Evolutionary conservation across 1,139 yeast genomes (phyloP).

Genomic region (Hyphopichia fennica): DNA sequence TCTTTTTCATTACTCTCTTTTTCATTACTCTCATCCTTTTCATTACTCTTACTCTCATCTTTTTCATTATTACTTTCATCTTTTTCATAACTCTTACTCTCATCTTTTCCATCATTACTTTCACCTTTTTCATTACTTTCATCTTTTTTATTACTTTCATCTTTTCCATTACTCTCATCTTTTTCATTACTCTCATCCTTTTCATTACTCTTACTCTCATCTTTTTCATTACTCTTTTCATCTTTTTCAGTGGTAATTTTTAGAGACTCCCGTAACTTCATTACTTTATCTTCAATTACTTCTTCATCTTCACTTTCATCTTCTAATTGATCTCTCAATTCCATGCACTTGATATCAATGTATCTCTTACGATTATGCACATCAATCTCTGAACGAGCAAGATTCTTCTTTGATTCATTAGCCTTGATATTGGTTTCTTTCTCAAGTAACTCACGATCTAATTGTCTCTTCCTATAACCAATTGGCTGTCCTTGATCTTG

Average conservation of each 20-base stretch:
- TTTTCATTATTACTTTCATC: neutral
- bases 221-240: no score
- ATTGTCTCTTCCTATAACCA: slow-evolving; percentile 34
- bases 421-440: slow-evolving; percentile 13
- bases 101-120: no score
- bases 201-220: neutral
- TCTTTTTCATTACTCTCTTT: neutral
- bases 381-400: slow-evolving; percentile 5
- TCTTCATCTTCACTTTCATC: slow-evolving; percentile 40
- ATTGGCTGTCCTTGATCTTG: slow-evolving; percentile 11
- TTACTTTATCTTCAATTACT: slow-evolving; percentile 23
- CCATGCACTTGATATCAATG: slow-evolving; percentile 56
- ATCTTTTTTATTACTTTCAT: neutral
- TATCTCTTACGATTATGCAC: slow-evolving; percentile 49
- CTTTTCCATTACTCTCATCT: neutral
- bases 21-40: neutral
- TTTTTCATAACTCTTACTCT: no score
- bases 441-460: slow-evolving; percentile 12
- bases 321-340: slow-evolving; percentile 55
- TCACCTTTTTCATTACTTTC: neutral
- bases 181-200: neutral
- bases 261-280: slow-evolving; percentile 15
- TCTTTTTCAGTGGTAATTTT: neutral
- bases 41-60: neutral
- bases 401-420: slow-evolving; percentile 11